Evolutionary conservation across 257 asterid genomes (phyloP), one percentile per base, ranked within the genome.

Genomic region (Oldenlandia corymbosa): DNA sequence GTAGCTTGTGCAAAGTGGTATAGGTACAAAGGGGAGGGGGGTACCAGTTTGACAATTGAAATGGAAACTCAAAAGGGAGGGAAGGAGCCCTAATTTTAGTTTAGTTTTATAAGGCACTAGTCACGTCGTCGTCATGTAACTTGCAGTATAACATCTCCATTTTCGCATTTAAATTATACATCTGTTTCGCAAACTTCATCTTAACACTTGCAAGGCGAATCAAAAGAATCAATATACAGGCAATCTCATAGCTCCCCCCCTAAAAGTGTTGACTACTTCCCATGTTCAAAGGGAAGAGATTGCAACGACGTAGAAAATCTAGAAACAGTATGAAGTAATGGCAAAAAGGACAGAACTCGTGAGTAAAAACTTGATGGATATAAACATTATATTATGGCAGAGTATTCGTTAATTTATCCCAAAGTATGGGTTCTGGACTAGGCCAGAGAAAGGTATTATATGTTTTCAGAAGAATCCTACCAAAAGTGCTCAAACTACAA

Each of bases 1-100:
- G 54, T 91, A 4, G 46, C 67, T 1, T 88, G 90, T 68, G 87
- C 96, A 0, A 74, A 48, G 12, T 85, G 91, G 95, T 91, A 81
- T 67, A 78, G 79, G 69, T 87, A 90, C 77, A 90, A 85, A 56
- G 94, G 89, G 7, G 73, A 48, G 58, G 86, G 69, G 16, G 74
- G 34, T 27, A 68, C 60, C 48, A 58, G 58, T 43, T 5, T 20
- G 12, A 46, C 50, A n/a, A 51, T 73, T 23, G 91, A 87, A 67
- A 75, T 80, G 84, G 86, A 68, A 41, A 65, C 23, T 0, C 73
- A 69, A 54, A 75, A 68, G 32, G 32, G 34, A 11, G 85, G 72
- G 23, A 75, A 72, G 23, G n/a, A n/a, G 80, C 67, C 54, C 30
- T 78, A 18, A 83, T 80, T 9, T 83, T 75, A 83, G 32, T 30